Base-by-base conservation (phyloP, 2,329 filamentous ascomycete species). In the Pseudogymnoascus sp. region DNA sequence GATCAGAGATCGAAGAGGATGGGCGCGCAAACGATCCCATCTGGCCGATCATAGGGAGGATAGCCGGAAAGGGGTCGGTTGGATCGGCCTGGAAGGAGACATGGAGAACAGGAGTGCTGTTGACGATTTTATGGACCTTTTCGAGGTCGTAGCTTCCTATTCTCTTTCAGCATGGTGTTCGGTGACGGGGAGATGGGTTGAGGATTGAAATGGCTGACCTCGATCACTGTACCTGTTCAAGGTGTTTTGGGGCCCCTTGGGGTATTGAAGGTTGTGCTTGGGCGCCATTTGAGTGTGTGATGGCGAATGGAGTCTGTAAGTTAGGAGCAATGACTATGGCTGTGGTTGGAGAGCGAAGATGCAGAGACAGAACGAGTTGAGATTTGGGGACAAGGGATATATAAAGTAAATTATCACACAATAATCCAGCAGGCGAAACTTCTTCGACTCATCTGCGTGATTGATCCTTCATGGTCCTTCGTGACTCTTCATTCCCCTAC, bases 31-130 rank as follows among this genome's bases (percentile, higher is more conserved):
- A 95, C 23, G 86, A 89, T 11, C 86, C 89, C 81, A 95, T 89
- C 69, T 90, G 86, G 61, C 90, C 90, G 70, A 96, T 90, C 90
- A 96, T 93, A 66, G 91, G 91, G 1, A 96, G 81, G 62, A 88
- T 86, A 61, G 85, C 83, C 3, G 91, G 90, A 71, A 93, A 95
- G 0, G 88, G 86, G 62, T 86, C 83, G 51, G 79, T 76, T 0
- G 81, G 78, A 4, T 81, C 76, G 4, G 79, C 78, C 1, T 83
- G 79, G 80, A 96, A 96, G 67, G 90, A 91, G 70, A 96, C 86
- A 76, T 96, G 87, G 14, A 95, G 80, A 60, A 96, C 82, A 39
- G 84, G 85, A n/a, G 83, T 83, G 18, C 80, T 80, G 75, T 93
- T 92, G 75, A 96, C 79, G 71, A 96, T 88, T 64, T 76, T 73